Evolutionary conservation across 2,329 filamentous ascomycete species (phyloP).

Genomic region (Pseudocercospora pini-densiflorae): DNA sequence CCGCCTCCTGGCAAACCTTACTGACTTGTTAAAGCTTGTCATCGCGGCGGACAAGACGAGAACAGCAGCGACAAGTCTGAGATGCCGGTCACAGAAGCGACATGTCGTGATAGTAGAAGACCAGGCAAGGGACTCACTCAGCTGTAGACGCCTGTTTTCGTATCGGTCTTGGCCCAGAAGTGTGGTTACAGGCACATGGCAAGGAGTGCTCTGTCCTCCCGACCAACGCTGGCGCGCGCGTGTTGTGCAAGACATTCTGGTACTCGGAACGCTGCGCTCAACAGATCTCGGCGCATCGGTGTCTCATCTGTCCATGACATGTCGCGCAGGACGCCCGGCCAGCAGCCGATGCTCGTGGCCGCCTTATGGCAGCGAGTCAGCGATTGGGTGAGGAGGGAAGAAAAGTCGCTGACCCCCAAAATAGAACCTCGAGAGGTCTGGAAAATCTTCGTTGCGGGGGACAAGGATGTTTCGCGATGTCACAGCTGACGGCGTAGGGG

Average conservation of each 20-base stretch:
- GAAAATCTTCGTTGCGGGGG: conserved; percentile 1
- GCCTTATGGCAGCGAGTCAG: background rate
- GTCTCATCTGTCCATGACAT: background rate
- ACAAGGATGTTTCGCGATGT: background rate
- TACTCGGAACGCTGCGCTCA: background rate
- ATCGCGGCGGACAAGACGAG: background rate
- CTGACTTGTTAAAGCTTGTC: conserved; percentile 12
- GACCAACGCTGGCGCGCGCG: conserved; percentile 2
- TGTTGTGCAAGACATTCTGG: background rate
- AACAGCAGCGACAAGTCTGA: background rate
- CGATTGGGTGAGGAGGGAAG: background rate
- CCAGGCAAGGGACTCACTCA: background rate
- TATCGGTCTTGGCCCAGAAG: background rate
- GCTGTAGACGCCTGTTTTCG: background rate
- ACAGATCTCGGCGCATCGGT: background rate
- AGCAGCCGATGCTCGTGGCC: background rate
- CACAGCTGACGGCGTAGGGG: background rate
- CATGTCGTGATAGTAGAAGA: background rate
- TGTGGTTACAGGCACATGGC: background rate
- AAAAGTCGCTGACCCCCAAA: background rate
- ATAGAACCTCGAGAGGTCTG: background rate
- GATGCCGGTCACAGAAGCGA: background rate
- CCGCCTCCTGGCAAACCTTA: conserved; percentile 2
- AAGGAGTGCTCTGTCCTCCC: background rate
- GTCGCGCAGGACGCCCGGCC: background rate